A percentile compares a stretch with the other conserved stretches of the same genome.
phyloP scores from a whole-genome alignment of 768 basidiomycete species.

The Phylloporus sp. region DNA sequence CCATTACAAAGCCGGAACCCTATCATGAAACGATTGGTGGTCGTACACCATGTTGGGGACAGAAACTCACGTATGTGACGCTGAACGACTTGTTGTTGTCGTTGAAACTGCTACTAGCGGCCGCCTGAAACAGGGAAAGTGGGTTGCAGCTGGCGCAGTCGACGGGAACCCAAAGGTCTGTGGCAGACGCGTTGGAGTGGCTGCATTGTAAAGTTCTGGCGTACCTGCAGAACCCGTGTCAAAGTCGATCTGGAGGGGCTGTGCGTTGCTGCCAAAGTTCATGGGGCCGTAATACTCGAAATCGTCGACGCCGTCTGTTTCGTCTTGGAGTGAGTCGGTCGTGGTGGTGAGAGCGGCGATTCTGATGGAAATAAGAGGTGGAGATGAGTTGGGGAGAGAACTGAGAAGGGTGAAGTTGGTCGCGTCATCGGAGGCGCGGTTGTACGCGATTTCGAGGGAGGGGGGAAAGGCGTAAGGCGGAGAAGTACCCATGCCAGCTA shows the following conservation, averaged over 20 bases:
- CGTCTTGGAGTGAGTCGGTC: slow-evolving; percentile 34
- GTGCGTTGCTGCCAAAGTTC: slow-evolving; percentile 50
- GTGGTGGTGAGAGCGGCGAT: neutral
- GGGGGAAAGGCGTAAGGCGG: slow-evolving; percentile 9
- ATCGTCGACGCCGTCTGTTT: slow-evolving; percentile 36
- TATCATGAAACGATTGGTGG: slow-evolving; percentile 13
- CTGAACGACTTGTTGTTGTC: slow-evolving; percentile 31
- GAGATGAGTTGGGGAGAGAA: neutral
- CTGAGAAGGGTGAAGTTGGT: slow-evolving; percentile 6
- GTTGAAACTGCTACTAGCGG: slow-evolving; percentile 37
- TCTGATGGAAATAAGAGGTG: neutral
- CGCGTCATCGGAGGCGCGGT: slow-evolving; percentile 19
- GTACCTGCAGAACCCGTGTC: slow-evolving; percentile 54
- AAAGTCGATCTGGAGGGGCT: slow-evolving; percentile 51
- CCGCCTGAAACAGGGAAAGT: slow-evolving; percentile 33
- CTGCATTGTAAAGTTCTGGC: neutral
- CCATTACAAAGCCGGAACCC: slow-evolving; percentile 53
- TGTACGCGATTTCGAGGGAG: slow-evolving; percentile 10
- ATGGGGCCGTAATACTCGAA: slow-evolving; percentile 43
- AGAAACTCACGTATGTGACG: slow-evolving; percentile 41
- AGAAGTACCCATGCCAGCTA: slow-evolving; percentile 6
- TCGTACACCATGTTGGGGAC: neutral
- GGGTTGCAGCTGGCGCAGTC: slow-evolving; percentile 37
- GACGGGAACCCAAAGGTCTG: slow-evolving; percentile 57
- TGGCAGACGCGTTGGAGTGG: neutral